Base-by-base conservation (phyloP, 2,329 filamentous ascomycete species). In the Tympanopsis confertula region DNA sequence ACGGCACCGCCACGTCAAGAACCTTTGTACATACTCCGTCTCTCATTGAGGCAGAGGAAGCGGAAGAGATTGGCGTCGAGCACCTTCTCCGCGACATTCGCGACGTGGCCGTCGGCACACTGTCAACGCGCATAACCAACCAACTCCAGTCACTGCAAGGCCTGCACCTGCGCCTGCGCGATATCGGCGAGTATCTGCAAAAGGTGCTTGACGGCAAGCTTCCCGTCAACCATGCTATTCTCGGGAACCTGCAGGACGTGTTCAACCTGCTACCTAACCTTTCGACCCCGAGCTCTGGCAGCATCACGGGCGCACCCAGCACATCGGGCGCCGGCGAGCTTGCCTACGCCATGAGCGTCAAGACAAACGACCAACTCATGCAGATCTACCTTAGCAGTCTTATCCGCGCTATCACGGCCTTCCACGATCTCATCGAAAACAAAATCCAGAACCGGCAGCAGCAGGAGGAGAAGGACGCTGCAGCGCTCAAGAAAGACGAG, bases 281-380 rank as follows among this genome's bases (percentile, higher is more conserved):
- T 38, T 88, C 86, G 7, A 93, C 87, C 26, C 86, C 89, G 20
- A 76, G 83, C 4, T 61, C 59, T 13, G 43, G 53, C 39, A 62
- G 71, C 2, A 68, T 71, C 33, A 63, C 70, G 4, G 78, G 79
- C 30, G 71, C 66, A 44, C 72, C 79, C 50, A 55, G 62, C 22
- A 53, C 56, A 41, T 63, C 69, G 59, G 63, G 81, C 50, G 86
- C 87, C 50, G 81, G 82, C 53, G 91, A 96, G 59, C 71, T 98
- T 38, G 82, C 87, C n/a, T 76, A 91, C 44, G 88, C 91, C 24
- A 94, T 98, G 87, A 94, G 86, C 63, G 78, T 94, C 66, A 98
- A 98, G 76, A 96, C 89, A 41, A 98, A 98, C 55, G 91, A 98
- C 59, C 91, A 98, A 66, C 75, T 98, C 46, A 95, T 98, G 85